phyloP scores from a whole-genome alignment of 1,284 basidiomycete genomes.

The Puccinia triticina region DNA sequence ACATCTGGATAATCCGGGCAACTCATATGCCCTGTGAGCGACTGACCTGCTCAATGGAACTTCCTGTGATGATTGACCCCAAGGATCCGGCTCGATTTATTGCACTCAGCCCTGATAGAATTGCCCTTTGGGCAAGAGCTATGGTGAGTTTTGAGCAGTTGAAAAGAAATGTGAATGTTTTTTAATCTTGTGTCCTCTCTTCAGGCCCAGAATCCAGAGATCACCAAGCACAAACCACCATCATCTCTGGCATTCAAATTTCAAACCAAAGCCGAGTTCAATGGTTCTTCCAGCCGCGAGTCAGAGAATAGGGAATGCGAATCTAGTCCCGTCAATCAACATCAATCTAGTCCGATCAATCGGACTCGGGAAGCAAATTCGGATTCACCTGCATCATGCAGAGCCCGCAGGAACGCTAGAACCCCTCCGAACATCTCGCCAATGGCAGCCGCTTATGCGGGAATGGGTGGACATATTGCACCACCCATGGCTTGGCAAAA shows the following conservation, averaged over 20 bases:
- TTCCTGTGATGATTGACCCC: neutral
- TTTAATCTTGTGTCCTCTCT: neutral
- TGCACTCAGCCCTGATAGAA: neutral
- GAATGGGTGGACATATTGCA: too few species aligned
- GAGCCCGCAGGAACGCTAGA: too few species aligned
- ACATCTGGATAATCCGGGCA: neutral
- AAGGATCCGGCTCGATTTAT: neutral
- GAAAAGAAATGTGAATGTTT: neutral
- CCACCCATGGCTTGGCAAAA: too few species aligned
- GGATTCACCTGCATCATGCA: too few species aligned
- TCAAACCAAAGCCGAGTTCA: neutral
- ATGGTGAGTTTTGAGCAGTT: neutral
- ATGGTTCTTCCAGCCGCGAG: neutral
- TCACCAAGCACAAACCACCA: neutral
- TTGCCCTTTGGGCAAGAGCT: neutral
- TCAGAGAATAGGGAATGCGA: neutral
- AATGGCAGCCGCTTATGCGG: too few species aligned
- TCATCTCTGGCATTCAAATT: neutral
- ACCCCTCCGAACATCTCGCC: too few species aligned
- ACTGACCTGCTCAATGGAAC: neutral
- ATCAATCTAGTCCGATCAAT: neutral
- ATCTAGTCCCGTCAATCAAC: neutral
- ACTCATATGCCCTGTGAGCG: neutral
- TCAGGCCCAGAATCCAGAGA: neutral
- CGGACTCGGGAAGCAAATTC: too few species aligned